Evolutionary conservation across 2,329 filamentous ascomycete species (phyloP).

Genomic region (Lomentospora prolificans): DNA sequence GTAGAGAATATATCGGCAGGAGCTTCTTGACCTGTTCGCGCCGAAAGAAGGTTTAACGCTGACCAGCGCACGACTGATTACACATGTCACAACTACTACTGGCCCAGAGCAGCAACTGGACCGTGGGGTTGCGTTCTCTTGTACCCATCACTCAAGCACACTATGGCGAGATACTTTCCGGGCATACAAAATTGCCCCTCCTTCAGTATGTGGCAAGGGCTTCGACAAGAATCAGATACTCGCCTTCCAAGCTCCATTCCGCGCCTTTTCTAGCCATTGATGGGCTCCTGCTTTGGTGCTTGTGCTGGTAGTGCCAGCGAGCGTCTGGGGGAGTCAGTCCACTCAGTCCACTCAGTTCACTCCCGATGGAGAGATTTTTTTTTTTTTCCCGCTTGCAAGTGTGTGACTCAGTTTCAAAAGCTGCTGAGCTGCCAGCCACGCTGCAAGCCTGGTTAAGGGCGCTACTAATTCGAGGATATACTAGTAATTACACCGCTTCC

Average conservation of each 20-base stretch:
- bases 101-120: neutral
- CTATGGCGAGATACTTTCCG: neutral
- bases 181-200: neutral
- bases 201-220: neutral
- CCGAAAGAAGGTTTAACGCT: neutral
- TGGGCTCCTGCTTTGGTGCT: no score
- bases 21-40: neutral
- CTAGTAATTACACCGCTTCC: no score
- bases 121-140: neutral
- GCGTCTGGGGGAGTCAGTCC: no score
- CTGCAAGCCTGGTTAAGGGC: no score
- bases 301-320: no score
- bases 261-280: neutral
- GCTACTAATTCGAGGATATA: no score
- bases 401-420: no score
- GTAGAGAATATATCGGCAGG: neutral
- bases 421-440: no score
- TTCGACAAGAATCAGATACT: neutral
- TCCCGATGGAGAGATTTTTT: no score
- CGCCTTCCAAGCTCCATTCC: neutral
- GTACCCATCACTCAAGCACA: neutral
- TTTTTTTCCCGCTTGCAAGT: no score
- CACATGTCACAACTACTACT: conserved; percentile 3
- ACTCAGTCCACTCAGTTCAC: no score
- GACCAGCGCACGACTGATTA: neutral